A percentile compares a stretch with the other conserved stretches of the same genome.
These are phyloP conservation scores for Monilinia fructicola DNA, from an alignment of 2,329 filamentous ascomycete species.

Conservation along the genomic window DNA sequence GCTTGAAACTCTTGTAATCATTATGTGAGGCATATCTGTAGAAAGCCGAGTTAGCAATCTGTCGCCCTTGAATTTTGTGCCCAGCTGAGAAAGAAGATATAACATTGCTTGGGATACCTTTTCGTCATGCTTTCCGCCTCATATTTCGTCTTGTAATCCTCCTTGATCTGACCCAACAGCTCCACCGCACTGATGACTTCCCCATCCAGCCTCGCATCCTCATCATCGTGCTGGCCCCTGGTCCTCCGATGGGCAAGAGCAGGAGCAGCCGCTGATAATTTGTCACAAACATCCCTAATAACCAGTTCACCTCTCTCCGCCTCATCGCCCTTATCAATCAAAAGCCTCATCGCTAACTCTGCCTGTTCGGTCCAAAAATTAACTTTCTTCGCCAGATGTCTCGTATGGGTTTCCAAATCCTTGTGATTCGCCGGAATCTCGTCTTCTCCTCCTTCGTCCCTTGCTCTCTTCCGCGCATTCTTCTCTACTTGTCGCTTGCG, in stretches of 20 bases:
- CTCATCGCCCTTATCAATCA: conserved; percentile 56
- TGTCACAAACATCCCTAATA: conserved; percentile 40
- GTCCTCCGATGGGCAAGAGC: conserved; percentile 8
- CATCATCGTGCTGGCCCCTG: conserved; percentile 39
- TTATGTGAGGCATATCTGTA: conserved; percentile 58
- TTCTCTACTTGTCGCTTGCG: conserved; percentile 33
- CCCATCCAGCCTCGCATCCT: conserved; percentile 44
- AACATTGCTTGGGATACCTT: conserved; percentile 40
- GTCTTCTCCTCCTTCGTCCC: conserved; percentile 40
- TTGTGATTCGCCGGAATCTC: conserved; percentile 41
- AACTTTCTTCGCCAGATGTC: conserved; percentile 47
- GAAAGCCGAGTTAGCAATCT: conserved; percentile 17
- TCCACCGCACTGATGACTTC: conserved; percentile 41
- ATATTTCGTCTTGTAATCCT: conserved; percentile 42
- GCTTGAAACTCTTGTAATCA: conserved; percentile 60
- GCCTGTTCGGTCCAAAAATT: conserved; percentile 53
- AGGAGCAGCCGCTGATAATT: conserved; percentile 37
- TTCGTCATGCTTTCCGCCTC: conserved; percentile 43
- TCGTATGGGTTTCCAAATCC: conserved; percentile 44
- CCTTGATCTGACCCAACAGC: conserved; percentile 42
- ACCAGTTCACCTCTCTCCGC: conserved; percentile 40
- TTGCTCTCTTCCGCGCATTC: conserved; percentile 35
- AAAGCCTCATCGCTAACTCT: conserved; percentile 56
- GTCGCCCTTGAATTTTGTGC: neutral
- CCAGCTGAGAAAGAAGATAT: neutral